Evolutionary conservation across 495 filamentous ascomycete species (phyloP).

Genomic region (Elaphomyces granulatus): DNA sequence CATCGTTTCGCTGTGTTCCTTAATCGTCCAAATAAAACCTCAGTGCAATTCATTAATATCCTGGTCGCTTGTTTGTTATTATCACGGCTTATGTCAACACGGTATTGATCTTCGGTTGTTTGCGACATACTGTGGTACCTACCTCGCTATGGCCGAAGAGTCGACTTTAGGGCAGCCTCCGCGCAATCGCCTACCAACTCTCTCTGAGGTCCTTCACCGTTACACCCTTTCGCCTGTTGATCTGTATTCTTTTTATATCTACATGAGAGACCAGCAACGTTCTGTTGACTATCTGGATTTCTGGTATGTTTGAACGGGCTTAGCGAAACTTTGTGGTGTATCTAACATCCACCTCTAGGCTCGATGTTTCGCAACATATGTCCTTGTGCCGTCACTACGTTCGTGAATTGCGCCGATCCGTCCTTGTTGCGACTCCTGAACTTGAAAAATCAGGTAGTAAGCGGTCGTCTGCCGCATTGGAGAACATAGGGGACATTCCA

Average conservation of each 20-base stretch:
- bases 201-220: constrained; percentile 89
- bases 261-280: constrained; percentile 96
- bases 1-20: too few species aligned
- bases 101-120: too few species aligned
- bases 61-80: too few species aligned
- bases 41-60: too few species aligned
- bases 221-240: constrained; percentile 86
- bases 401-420: constrained; percentile 81
- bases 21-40: too few species aligned
- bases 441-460: constrained; percentile 68
- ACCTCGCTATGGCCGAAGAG: background rate
- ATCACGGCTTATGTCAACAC: too few species aligned
- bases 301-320: constrained; percentile 45
- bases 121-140: too few species aligned
- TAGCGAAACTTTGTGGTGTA: constrained; percentile 60
- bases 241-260: constrained; percentile 98
- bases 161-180: constrained; percentile 20
- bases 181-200: constrained; percentile 78
- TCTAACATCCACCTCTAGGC: constrained; percentile 40
- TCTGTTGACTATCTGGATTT: constrained; percentile 98
- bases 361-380: constrained; percentile 98
- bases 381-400: constrained; percentile 96
- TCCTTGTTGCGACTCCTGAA: constrained; percentile 85
- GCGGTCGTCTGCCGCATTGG: constrained; percentile 64
- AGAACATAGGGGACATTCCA: constrained; percentile 47